Evolutionary conservation across 345 rosid species (phyloP), one percentile per base, ranked within the genome.

Genomic region (Eucalyptus dawsonii): DNA sequence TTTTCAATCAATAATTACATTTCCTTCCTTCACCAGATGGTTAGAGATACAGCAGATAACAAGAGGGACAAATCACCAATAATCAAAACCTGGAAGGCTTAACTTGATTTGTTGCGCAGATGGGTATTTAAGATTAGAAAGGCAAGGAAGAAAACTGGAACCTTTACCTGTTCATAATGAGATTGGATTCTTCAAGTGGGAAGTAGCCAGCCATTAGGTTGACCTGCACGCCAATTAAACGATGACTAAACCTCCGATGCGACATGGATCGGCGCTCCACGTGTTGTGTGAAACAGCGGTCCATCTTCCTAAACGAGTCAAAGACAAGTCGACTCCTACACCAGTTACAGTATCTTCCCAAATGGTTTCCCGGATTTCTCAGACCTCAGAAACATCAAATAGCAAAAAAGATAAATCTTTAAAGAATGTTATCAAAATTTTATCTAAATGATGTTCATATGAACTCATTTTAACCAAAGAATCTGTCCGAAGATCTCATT

Each of bases 171-270:
- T 90, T 95, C 95, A 88, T 96, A 95, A 92, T 92, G 45, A 97
- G 94, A 89, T 96, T 97, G 89, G 99, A 92, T 80, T 96, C 99
- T 91, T 95, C 99, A 80, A 97, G 96, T 86, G 99, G 99, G 91
- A 95, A 92, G 91, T 92, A 97, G 50, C 99, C 99, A 92, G 99
- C 99, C 98, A 97, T 96, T 88, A 97, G 91, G 90, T 96, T 97
- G 90, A 69, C 96, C 96, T 89, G 95, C 98, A 47, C 91, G 24
- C 31, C 45, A 24, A 90, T 97, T 97, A 87, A 99, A 97, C 31
- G 99, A 97, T 98, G 98, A 97, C 69, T 96, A 89, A 93, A 95
- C 98, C 97, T 95, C 99, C 0, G 97, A 97, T 89, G 99, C 97
- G 92, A 97, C 99, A 93, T 97, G 95, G 90, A 95, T 96, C 90